phyloP scores from a whole-genome alignment of 2,329 filamentous ascomycete genomes.

The Paecilomyces sp. region DNA sequence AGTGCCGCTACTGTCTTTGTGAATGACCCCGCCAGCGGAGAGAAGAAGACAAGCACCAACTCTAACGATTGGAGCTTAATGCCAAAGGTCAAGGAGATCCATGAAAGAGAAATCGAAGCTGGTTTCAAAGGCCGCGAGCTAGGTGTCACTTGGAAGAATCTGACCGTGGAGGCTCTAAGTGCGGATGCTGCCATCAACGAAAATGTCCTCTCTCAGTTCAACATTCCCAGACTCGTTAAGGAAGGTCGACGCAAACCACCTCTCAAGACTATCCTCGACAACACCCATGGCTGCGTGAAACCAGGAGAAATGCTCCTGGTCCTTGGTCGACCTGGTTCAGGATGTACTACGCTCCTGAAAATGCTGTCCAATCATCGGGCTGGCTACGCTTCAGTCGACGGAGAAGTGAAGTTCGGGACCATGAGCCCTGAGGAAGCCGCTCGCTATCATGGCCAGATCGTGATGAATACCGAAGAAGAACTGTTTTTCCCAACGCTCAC shows the following conservation, averaged over 20 bases:
- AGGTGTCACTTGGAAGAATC: conserved; percentile 58
- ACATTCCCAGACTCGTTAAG: conserved; percentile 46
- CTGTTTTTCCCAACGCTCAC: conserved; percentile 46
- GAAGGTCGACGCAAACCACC: conserved; percentile 51
- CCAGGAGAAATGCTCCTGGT: conserved; percentile 68
- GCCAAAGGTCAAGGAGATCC: conserved; percentile 39
- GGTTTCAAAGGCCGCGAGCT: conserved; percentile 45
- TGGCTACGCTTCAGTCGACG: conserved; percentile 52
- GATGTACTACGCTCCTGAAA: conserved; percentile 66
- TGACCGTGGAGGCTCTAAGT: conserved; percentile 57
- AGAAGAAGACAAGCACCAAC: conserved; percentile 12
- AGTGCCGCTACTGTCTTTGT: conserved; percentile 1
- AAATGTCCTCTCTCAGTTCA: conserved; percentile 55
- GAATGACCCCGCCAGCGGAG: background rate
- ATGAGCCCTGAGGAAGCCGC: conserved; percentile 35
- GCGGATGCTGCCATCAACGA: conserved; percentile 59
- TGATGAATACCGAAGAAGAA: conserved; percentile 49
- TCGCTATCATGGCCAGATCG: conserved; percentile 51
- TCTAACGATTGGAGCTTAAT: conserved; percentile 45
- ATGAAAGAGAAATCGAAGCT: conserved; percentile 39
- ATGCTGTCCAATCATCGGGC: conserved; percentile 58
- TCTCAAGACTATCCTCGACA: conserved; percentile 57
- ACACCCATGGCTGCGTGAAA: conserved; percentile 61
- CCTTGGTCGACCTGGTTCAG: conserved; percentile 60
- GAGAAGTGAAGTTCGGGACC: conserved; percentile 52